These are phyloP conservation scores for Mycena pura DNA, from an alignment of 768 basidiomycete genomes.

Conservation along the genomic window DNA sequence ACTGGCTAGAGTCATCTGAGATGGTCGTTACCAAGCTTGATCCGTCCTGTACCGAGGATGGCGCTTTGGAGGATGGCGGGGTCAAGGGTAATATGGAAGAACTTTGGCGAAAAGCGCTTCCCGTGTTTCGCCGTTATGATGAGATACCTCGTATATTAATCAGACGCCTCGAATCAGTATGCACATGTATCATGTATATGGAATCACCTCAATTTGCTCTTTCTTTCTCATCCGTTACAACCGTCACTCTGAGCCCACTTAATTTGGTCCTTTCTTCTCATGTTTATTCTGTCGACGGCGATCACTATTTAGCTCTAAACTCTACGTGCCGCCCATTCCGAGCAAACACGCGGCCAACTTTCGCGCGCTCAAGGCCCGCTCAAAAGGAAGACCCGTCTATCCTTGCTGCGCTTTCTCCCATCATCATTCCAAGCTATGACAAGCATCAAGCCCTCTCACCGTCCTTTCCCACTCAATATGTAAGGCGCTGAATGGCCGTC, in stretches of 20 bases:
- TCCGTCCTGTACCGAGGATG: no score
- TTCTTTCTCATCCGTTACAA: constrained; percentile 5
- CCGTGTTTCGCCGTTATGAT: no score
- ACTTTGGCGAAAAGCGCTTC: no score
- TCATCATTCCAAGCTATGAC: background rate
- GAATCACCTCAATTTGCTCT: background rate
- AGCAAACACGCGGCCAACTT: constrained; percentile 5
- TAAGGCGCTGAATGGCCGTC: background rate
- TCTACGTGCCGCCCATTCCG: constrained; percentile 4
- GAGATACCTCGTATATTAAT: no score
- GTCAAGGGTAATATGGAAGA: no score
- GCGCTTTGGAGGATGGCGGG: no score
- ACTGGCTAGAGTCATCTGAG: no score
- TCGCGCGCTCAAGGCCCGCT: background rate
- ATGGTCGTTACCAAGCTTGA: no score
- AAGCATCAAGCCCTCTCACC: background rate
- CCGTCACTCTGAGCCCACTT: background rate
- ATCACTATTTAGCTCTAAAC: constrained; percentile 3
- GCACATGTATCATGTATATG: no score
- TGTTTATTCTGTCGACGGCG: background rate
- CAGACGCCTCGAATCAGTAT: no score
- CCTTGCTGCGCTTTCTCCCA: constrained; percentile 2
- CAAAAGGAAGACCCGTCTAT: constrained; percentile 4
- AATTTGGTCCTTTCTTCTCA: background rate
- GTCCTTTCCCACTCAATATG: background rate